Base-by-base conservation (phyloP, 2,329 filamentous ascomycete species). In the Hymenoscyphus repandus region DNA sequence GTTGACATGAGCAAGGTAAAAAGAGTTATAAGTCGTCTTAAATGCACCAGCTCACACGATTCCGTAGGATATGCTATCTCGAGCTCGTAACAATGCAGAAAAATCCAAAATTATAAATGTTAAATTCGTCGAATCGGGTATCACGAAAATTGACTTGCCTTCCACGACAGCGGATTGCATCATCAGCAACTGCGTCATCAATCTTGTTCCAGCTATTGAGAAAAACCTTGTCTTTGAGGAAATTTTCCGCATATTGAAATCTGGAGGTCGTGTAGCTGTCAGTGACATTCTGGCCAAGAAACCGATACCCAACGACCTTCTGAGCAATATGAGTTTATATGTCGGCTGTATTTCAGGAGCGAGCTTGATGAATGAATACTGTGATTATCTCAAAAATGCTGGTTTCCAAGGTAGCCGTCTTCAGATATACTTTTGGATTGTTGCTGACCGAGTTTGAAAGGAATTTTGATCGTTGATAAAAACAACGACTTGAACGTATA, bases 111-210 rank as follows among this genome's bases (percentile, higher is more conserved):
- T 66, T 4, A 52, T 57, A 5, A 82, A 83, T 56, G 69, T 75
- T 2, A 59, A 67, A 11, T 82, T 84, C 51, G 57, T 82, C 51
- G 65, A 79, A 52, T 68, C 71, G 2, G 61, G 59, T 15, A 82
- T 85, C 59, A 80, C 75, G 0, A 57, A 66, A 3, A 74, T 82
- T 17, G 65, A 72, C 0, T 65, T 83, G 0, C 61, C 67, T 1
- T 56, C 65, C 9, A 59, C 53, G 7, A 73, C 61, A 13, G 75
- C 72, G 15, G 72, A 83, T 64, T 77, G 76, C 58, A 74, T 85
- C 50, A 81, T 84, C 55, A 79, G 74, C 55, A 86, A 85, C 65
- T 86, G 81, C 52, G 79, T 82, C 22, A 67, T 84, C 52, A 83
- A 83, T 56, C 74, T 83, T 0, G 75, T 83, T 1, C 78, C 78